Conservation (phyloP, 441 rosid species). For the Geranium incanum region DNA sequence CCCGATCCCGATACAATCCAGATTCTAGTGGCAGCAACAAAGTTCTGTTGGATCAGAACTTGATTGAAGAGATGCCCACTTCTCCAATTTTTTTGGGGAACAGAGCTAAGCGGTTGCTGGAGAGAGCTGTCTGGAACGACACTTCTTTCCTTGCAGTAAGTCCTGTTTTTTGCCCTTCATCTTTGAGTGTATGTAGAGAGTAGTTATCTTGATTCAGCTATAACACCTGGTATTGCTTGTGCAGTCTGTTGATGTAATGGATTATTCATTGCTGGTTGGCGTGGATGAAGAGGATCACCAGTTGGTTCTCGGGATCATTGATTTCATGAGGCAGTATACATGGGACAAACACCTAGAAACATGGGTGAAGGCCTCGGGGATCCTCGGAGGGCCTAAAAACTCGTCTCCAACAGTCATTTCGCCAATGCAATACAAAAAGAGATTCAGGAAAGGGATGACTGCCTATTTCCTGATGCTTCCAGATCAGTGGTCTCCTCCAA, state of each 20-base stretch:
- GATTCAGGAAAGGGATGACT: constrained; percentile 94
- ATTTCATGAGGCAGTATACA: constrained; percentile 59
- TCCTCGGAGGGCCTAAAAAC: constrained; percentile 81
- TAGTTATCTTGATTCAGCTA: neutral
- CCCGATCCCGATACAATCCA: constrained; percentile 87
- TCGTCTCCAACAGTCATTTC: constrained; percentile 82
- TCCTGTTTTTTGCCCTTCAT: constrained; percentile 3
- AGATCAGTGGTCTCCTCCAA: constrained; percentile 87
- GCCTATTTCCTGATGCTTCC: constrained; percentile 94
- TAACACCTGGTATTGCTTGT: constrained; percentile 9
- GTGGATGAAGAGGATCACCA: constrained; percentile 82
- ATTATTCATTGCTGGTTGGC: constrained; percentile 51
- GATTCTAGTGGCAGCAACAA: constrained; percentile 85
- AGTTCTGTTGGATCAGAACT: constrained; percentile 90
- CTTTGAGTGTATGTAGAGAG: neutral
- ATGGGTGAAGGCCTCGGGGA: constrained; percentile 84
- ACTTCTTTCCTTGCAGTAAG: constrained; percentile 92
- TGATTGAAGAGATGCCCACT: constrained; percentile 97
- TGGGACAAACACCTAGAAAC: constrained; percentile 93
- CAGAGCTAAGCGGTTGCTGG: constrained; percentile 82
- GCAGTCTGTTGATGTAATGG: constrained; percentile 50
- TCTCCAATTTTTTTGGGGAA: constrained; percentile 92
- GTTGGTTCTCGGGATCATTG: constrained; percentile 86
- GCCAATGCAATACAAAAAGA: constrained; percentile 86
- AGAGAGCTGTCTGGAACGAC: constrained; percentile 97